phyloP scores from a whole-genome alignment of 176 grass and related monocot species.

The Dactylis glomerata region DNA sequence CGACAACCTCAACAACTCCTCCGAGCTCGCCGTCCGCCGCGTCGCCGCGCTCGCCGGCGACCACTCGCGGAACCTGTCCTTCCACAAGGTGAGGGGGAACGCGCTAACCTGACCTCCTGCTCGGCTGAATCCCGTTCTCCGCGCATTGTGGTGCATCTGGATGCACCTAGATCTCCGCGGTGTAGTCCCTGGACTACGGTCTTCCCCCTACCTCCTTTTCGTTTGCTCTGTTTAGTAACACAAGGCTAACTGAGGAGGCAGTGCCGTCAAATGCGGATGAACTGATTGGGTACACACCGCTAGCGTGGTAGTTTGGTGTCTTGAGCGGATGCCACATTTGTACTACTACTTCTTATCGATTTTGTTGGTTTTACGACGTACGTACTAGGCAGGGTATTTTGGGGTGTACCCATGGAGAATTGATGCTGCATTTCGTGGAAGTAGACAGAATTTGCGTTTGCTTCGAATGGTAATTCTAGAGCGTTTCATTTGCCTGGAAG shows the following conservation, averaged over 20 bases:
- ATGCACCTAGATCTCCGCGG: background rate
- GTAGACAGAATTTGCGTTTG: background rate
- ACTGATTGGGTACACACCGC: background rate
- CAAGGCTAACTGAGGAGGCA: background rate
- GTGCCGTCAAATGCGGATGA: background rate
- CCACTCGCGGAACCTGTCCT: constrained; percentile 43
- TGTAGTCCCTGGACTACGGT: background rate
- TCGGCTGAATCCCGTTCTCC: background rate
- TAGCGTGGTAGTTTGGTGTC: background rate
- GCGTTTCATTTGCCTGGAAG: background rate
- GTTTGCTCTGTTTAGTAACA: background rate
- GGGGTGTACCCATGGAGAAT: background rate
- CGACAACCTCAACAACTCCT: constrained; percentile 82
- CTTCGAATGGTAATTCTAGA: background rate
- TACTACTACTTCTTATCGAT: background rate
- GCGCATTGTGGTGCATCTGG: background rate
- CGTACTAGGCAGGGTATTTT: background rate
- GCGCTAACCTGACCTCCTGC: background rate
- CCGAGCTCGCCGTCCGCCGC: constrained; percentile 60
- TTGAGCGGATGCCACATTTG: background rate
- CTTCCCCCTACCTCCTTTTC: background rate
- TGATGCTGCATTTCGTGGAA: background rate
- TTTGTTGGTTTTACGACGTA: background rate
- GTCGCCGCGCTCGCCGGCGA: constrained; percentile 72
- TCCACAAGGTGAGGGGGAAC: constrained; percentile 57